Percentiles rank a stretch among this genome's conserved stretches.
phyloP scores from a whole-genome alignment of 1,284 basidiomycete species.

The Moniliella sp. region DNA sequence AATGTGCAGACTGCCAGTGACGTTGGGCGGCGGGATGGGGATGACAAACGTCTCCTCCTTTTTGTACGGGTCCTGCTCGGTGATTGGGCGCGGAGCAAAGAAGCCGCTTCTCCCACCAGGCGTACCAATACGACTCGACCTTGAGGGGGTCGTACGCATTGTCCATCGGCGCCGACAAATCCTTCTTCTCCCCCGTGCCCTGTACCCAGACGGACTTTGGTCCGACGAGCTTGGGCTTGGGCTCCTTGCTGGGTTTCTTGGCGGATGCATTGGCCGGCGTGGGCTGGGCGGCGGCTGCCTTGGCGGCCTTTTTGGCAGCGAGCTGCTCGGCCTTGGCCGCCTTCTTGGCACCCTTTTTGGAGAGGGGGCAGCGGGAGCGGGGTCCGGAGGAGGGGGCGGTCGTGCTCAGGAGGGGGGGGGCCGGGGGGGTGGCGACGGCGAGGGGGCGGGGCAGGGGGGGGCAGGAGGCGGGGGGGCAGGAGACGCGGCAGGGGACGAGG shows the following conservation, averaged over 20 bases:
- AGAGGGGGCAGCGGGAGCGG: no score
- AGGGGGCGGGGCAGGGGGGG: no score
- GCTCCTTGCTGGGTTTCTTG: conserved; percentile 18
- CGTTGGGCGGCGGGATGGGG: conserved; percentile 86
- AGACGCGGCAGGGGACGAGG: no score
- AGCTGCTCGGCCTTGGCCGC: no score
- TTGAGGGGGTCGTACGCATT: conserved; percentile 80
- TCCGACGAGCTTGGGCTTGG: conserved; percentile 22
- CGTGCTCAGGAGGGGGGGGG: no score
- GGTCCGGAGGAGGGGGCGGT: no score
- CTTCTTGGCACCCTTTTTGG: conserved; percentile 23
- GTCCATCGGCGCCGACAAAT: conserved; percentile 67
- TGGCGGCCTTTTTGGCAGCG: conserved; percentile 28
- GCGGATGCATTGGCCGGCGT: conserved; percentile 11
- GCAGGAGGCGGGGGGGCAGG: no score
- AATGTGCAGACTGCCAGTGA: conserved; percentile 86
- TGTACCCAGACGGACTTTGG: conserved; percentile 26
- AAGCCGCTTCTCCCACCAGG: conserved; percentile 85
- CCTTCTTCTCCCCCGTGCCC: conserved; percentile 25
- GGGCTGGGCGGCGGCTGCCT: conserved; percentile 23
- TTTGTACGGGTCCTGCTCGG: conserved; percentile 24
- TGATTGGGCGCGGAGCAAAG: conserved; percentile 49
- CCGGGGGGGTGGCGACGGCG: no score
- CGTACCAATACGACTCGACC: conserved; percentile 89
- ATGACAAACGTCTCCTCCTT: conserved; percentile 50